Percentiles rank a stretch among this genome's conserved stretches.
These are phyloP conservation scores for Xylariales sp. DNA, from an alignment of 2,329 filamentous ascomycete species.

Conservation along the genomic window DNA sequence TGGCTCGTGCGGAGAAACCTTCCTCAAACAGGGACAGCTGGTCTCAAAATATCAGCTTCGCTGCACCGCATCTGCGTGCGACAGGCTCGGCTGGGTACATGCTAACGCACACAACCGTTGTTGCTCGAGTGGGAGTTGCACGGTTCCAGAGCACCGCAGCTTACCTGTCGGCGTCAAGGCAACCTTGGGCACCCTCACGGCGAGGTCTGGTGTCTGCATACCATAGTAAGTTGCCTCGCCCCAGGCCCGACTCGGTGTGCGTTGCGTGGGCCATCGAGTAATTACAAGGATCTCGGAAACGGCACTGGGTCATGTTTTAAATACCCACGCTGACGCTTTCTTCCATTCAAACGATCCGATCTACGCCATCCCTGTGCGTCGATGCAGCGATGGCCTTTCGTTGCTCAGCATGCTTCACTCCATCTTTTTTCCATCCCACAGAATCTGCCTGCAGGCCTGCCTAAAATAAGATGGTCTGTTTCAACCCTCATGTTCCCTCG, in stretches of 20 bases:
- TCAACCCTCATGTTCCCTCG: conserved; percentile 16
- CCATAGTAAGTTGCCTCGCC: too few relatives aligned
- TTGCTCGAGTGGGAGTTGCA: not conserved
- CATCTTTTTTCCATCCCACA: conserved; percentile 7
- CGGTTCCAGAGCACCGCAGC: too few relatives aligned
- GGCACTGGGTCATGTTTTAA: conserved; percentile 7
- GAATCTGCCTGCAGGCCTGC: conserved; percentile 12
- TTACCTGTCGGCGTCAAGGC: not conserved
- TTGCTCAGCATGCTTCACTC: not conserved
- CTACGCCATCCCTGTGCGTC: conserved; percentile 5
- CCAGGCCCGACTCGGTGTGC: too few relatives aligned
- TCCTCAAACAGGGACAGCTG: conserved; percentile 20
- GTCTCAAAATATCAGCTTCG: conserved; percentile 19
- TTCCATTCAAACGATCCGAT: conserved; percentile 7
- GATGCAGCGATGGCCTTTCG: too few relatives aligned
- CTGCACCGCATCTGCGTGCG: conserved; percentile 23
- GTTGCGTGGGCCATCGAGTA: too few relatives aligned
- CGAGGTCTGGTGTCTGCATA: not conserved
- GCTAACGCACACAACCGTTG: not conserved
- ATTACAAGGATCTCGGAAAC: conserved; percentile 2
- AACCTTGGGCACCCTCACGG: too few relatives aligned
- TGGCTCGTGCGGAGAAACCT: conserved; percentile 15
- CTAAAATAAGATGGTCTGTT: conserved; percentile 19
- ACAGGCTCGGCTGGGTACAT: conserved; percentile 25
- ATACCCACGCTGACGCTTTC: conserved; percentile 6